phyloP scores from a whole-genome alignment of 345 rosid species.

The Camelina hispida region DNA sequence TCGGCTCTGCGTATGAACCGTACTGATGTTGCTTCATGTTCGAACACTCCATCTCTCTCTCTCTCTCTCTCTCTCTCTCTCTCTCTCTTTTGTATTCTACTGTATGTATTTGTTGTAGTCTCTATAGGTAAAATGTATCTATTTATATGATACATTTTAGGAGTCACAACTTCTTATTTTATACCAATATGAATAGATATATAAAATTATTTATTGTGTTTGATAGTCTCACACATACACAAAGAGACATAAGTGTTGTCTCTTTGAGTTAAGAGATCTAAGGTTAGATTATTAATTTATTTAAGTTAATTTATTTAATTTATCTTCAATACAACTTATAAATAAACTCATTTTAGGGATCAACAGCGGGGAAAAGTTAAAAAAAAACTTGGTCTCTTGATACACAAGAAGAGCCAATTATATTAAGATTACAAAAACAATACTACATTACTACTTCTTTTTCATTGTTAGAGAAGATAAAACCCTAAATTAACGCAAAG shows the following conservation, averaged over 20 bases:
- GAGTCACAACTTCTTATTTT: conserved; percentile 18
- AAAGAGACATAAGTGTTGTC: conserved; percentile 35
- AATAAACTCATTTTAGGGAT: conserved; percentile 18
- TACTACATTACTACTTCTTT: neutral
- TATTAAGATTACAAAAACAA: neutral
- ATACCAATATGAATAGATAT: neutral
- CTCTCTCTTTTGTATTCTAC: conserved; percentile 2
- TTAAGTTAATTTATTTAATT: conserved; percentile 24
- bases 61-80: neutral
- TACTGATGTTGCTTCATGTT: conserved; percentile 57
- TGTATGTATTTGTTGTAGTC: conserved; percentile 22
- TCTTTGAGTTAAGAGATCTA: conserved; percentile 38
- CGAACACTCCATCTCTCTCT: conserved; percentile 43
- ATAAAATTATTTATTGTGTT: neutral
- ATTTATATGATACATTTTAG: conserved; percentile 28
- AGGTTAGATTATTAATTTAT: conserved; percentile 35
- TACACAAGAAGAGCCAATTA: conserved; percentile 36
- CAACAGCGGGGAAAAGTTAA: conserved; percentile 21
- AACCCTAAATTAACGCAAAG: conserved; percentile 30
- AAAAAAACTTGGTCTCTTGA: conserved; percentile 26
- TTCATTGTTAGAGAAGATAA: conserved; percentile 30
- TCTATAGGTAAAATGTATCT: conserved; percentile 6
- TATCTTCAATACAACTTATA: conserved; percentile 30
- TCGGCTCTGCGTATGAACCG: conserved; percentile 61
- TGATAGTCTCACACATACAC: conserved; percentile 33